Conservation (phyloP, 2,329 filamentous ascomycete species). For the Knoxdaviesia proteae region DNA sequence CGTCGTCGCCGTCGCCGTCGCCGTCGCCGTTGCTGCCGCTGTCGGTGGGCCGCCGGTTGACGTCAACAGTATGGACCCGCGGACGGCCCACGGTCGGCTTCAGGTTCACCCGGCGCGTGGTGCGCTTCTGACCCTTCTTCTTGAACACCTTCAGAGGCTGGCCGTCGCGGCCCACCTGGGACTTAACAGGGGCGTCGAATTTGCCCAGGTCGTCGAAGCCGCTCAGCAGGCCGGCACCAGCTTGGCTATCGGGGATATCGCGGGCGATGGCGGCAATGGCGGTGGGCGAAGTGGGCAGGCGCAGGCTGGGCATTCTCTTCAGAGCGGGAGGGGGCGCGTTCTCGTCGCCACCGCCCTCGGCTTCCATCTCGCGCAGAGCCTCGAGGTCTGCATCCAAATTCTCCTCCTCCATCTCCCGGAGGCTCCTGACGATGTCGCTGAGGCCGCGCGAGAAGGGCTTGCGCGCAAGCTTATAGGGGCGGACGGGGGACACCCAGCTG, state of each 20-base stretch:
- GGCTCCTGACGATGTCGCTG: conserved; percentile 51
- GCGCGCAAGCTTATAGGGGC: conserved; percentile 29
- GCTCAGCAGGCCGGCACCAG: conserved; percentile 25
- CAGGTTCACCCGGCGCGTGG: conserved; percentile 49
- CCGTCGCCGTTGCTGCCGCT: conserved; percentile 10
- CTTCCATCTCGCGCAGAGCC: conserved; percentile 50
- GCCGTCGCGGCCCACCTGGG: conserved; percentile 29
- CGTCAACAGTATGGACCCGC: conserved; percentile 11
- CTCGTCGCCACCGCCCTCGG: conserved; percentile 13
- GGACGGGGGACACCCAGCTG: conserved; percentile 1
- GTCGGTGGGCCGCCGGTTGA: not conserved
- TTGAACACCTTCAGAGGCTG: conserved; percentile 46
- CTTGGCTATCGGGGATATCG: conserved; percentile 23
- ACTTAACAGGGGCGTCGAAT: conserved; percentile 34
- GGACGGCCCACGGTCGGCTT: conserved; percentile 29
- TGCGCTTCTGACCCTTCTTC: conserved; percentile 69
- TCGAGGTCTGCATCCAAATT: conserved; percentile 54
- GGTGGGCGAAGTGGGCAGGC: not conserved
- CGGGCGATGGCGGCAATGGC: conserved; percentile 5
- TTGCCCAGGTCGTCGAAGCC: conserved; percentile 42
- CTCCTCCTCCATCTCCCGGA: conserved; percentile 51
- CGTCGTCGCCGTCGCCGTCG: conserved; percentile 15
- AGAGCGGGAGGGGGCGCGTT: too few species aligned
- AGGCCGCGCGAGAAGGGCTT: conserved; percentile 48
- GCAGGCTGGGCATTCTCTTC: not conserved